These are phyloP conservation scores for Leccinum fuscescens DNA, from an alignment of 1,284 basidiomycete species.

Conservation along the genomic window DNA sequence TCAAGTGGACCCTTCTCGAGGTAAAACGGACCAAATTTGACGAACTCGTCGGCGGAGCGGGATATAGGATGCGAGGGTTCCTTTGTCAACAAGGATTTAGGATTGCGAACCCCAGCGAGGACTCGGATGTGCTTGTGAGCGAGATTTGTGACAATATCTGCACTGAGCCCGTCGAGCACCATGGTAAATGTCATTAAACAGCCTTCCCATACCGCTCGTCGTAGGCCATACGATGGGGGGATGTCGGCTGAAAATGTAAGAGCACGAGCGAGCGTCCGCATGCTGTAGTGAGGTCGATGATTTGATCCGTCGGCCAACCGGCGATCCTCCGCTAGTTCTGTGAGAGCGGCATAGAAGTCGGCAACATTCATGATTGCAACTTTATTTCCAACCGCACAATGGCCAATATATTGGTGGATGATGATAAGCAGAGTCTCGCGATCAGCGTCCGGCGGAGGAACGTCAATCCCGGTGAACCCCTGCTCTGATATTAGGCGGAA, in stretches of 20 bases:
- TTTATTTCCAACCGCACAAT: conserved; percentile 81
- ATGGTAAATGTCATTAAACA: conserved; percentile 98
- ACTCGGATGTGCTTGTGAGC: conserved; percentile 72
- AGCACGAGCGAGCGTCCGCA: conserved; percentile 92
- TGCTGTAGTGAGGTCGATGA: conserved; percentile 94
- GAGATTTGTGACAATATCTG: conserved; percentile 63
- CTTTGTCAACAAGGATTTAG: conserved; percentile 69
- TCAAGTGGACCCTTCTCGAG: conserved; percentile 75
- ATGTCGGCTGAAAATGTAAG: conserved; percentile 90
- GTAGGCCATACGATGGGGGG: conserved; percentile 74
- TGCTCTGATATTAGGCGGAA: conserved; percentile 86
- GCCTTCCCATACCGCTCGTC: conserved; percentile 93
- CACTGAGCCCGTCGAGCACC: conserved; percentile 82
- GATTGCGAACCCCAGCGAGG: conserved; percentile 78
- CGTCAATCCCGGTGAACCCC: conserved; percentile 95
- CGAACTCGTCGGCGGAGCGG: conserved; percentile 52
- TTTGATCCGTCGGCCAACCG: conserved; percentile 94
- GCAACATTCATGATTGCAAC: conserved; percentile 89
- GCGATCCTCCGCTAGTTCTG: conserved; percentile 76
- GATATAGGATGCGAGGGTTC: conserved; percentile 60
- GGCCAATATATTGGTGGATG: conserved; percentile 88
- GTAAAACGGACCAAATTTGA: conserved; percentile 93
- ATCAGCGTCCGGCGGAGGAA: conserved; percentile 90
- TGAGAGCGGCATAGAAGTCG: conserved; percentile 87
- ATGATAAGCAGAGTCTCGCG: conserved; percentile 88